Evolutionary conservation across 768 basidiomycete species (phyloP).

Genomic region (Lentinula raphanica): DNA sequence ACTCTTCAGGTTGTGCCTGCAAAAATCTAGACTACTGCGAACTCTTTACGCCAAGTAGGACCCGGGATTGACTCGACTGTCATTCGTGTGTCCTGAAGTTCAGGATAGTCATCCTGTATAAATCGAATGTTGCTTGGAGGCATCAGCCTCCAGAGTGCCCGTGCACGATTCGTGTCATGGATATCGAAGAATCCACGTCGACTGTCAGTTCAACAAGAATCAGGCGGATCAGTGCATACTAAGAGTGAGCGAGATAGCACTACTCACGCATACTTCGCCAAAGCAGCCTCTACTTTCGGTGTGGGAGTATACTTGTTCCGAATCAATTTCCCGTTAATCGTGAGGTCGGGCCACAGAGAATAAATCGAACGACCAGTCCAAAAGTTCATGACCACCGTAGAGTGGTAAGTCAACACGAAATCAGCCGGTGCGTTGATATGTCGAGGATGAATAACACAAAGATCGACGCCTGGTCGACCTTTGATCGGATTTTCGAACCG

Average conservation of each 20-base stretch:
- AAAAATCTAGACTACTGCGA: no score
- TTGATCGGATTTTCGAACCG: background rate
- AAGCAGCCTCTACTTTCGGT: background rate
- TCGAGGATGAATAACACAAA: background rate
- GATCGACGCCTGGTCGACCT: background rate
- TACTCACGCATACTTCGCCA: background rate
- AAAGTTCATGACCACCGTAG: background rate
- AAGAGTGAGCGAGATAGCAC: background rate
- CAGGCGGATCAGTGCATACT: no score
- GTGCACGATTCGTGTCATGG: no score
- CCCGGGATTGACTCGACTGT: no score
- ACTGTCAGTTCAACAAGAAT: no score
- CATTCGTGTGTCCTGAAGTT: no score
- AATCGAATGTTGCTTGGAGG: no score
- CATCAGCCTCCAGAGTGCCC: no score
- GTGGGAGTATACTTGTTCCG: background rate
- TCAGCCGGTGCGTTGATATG: background rate
- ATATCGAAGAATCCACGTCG: no score
- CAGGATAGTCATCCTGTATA: no score
- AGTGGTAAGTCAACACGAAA: background rate
- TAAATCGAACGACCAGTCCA: background rate
- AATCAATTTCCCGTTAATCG: background rate
- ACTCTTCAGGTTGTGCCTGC: no score
- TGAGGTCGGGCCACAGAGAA: background rate
- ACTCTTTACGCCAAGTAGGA: no score